phyloP scores from a whole-genome alignment of 2,329 filamentous ascomycete species.

The Raffaelea deltoideospora region DNA sequence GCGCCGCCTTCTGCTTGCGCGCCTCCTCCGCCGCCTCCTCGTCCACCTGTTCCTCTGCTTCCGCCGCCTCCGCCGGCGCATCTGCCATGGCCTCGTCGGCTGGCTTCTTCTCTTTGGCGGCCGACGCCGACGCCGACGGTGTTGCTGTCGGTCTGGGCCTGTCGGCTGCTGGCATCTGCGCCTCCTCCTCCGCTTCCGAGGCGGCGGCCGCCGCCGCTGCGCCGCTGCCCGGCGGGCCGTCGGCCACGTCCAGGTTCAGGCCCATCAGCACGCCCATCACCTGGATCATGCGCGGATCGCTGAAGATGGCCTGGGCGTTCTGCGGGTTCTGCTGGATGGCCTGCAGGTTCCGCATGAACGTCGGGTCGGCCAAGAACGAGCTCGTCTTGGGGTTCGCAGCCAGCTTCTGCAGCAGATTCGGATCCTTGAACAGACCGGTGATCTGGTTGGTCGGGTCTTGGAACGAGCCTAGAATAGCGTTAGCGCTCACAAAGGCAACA shows the following conservation, averaged over 20 bases:
- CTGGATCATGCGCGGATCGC: constrained; percentile 82
- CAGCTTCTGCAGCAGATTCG: constrained; percentile 77
- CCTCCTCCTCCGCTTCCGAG: constrained; percentile 43
- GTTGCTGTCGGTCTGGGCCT: neutral
- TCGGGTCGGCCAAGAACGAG: constrained; percentile 59
- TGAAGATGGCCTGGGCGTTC: constrained; percentile 64
- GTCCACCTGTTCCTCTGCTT: constrained; percentile 46
- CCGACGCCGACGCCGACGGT: neutral
- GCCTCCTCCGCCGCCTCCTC: constrained; percentile 70
- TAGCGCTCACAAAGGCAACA: no score
- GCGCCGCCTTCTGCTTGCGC: constrained; percentile 71
- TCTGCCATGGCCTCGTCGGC: constrained; percentile 22
- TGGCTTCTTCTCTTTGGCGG: constrained; percentile 32
- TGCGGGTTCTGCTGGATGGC: constrained; percentile 67
- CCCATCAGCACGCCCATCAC: constrained; percentile 89
- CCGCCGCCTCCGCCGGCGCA: constrained; percentile 15
- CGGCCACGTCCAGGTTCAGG: constrained; percentile 66
- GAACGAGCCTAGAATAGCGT: no score
- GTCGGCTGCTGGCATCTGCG: constrained; percentile 61
- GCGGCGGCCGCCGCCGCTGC: constrained; percentile 12
- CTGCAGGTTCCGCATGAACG: constrained; percentile 85
- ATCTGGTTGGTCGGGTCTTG: constrained; percentile 23
- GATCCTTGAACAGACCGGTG: constrained; percentile 90
- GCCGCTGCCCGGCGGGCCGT: constrained; percentile 12
- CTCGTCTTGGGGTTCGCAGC: constrained; percentile 90